Evolutionary conservation across 2,329 filamentous ascomycete species (phyloP).

Genomic region (Chrysoporthe puriensis): DNA sequence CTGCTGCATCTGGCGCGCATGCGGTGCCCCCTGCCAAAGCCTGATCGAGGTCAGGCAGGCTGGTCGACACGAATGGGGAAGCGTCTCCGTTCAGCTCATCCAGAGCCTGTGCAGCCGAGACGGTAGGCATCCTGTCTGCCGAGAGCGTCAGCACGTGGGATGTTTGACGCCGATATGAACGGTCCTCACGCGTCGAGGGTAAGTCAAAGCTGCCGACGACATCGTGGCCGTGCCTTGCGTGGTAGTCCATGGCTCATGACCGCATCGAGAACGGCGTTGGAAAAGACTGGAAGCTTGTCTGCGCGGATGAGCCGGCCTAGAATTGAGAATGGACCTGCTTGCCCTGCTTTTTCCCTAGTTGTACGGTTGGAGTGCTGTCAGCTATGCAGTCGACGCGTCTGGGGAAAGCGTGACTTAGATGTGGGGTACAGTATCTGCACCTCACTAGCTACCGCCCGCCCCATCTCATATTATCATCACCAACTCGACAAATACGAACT

Average conservation of each 20-base stretch:
- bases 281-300: not conserved
- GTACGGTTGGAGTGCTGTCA: not conserved
- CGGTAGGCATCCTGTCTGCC: constrained; percentile 74
- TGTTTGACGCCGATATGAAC: not conserved
- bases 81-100: constrained; percentile 59
- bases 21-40: constrained; percentile 42
- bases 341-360: not conserved
- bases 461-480: not conserved
- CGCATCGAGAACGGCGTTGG: not conserved
- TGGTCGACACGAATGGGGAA: constrained; percentile 58
- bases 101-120: constrained; percentile 75
- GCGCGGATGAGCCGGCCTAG: not conserved
- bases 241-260: constrained; percentile 55
- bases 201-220: constrained; percentile 63
- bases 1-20: constrained; percentile 23
- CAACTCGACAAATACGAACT: not conserved
- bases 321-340: not conserved
- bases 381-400: constrained; percentile 14
- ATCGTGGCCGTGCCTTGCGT: constrained; percentile 62
- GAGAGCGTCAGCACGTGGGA: constrained; percentile 8
- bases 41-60: constrained; percentile 57
- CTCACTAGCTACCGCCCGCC: not conserved
- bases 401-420: constrained; percentile 13
- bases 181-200: constrained; percentile 54
- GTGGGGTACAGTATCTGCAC: constrained; percentile 20